These are phyloP conservation scores for Lodderomyces theae DNA, from an alignment of 1,139 yeast species.

Conservation along the genomic window DNA sequence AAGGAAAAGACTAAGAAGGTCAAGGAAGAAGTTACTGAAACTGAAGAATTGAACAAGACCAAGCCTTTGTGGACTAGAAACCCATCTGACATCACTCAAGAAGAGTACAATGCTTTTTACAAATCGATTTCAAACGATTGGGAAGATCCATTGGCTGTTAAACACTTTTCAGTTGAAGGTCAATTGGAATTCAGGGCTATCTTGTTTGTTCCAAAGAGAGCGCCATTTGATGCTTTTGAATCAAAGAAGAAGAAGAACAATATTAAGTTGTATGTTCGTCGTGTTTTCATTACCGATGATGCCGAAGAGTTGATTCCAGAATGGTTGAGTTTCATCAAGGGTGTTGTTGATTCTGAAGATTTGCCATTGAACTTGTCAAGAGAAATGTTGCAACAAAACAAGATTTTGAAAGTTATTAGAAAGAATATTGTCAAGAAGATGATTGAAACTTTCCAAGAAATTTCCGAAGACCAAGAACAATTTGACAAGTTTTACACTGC, in stretches of 20 bases:
- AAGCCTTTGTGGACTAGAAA: constrained; percentile 99
- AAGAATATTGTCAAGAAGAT: constrained; percentile 99
- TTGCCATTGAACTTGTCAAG: constrained; percentile 99
- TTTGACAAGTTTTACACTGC: constrained; percentile 98
- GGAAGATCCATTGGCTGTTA: constrained; percentile 99
- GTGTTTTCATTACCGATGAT: constrained; percentile 99
- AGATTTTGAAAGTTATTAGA: constrained; percentile 98
- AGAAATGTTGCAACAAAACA: constrained; percentile 99
- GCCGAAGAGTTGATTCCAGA: constrained; percentile 99
- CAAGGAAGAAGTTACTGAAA: constrained; percentile 82
- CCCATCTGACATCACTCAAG: constrained; percentile 97
- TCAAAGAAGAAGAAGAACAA: constrained; percentile 97
- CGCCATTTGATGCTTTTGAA: constrained; percentile 98
- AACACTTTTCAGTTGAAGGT: constrained; percentile 99
- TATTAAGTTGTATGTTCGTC: constrained; percentile 98
- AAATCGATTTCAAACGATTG: constrained; percentile 99
- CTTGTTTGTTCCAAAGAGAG: constrained; percentile 97
- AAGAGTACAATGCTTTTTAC: constrained; percentile 99
- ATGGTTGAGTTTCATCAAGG: constrained; percentile 96
- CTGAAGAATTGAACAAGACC: constrained; percentile 98
- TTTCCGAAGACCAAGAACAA: constrained; percentile 98
- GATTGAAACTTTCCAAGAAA: constrained; percentile 98
- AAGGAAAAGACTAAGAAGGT: constrained; percentile 74
- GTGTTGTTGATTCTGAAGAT: constrained; percentile 99
- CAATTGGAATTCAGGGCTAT: constrained; percentile 99